Conservation (phyloP, 805 yeast genomes). For the Saccharomycopsis malanga region DNA sequence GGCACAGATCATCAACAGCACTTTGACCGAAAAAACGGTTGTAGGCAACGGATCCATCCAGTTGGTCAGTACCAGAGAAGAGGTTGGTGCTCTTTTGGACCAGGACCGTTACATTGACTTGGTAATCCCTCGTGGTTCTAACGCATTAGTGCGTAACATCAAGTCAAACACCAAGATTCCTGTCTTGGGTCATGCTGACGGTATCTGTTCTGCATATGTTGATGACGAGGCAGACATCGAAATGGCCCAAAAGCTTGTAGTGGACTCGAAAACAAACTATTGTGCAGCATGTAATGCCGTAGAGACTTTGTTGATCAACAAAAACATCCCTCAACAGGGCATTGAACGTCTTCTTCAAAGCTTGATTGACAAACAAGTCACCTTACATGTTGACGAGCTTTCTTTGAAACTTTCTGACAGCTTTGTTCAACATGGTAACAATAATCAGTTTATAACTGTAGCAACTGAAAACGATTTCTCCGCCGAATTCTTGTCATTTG, state of each 20-base stretch:
- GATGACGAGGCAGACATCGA: slow-evolving; percentile 69
- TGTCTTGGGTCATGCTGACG: slow-evolving; percentile 98
- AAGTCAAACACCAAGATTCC: slow-evolving; percentile 90
- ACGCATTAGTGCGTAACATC: slow-evolving; percentile 79
- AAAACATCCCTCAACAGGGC: slow-evolving; percentile 30
- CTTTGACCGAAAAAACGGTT: slow-evolving; percentile 49
- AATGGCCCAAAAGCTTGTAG: slow-evolving; percentile 67
- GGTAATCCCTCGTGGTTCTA: slow-evolving; percentile 98
- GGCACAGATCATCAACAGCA: slow-evolving; percentile 59
- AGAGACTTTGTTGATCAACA: slow-evolving; percentile 72
- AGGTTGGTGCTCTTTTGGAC: slow-evolving; percentile 72
- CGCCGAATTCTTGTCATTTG: slow-evolving; percentile 77
- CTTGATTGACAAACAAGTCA: slow-evolving; percentile 60
- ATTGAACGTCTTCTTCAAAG: slow-evolving; percentile 34
- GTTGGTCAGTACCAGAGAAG: slow-evolving; percentile 81
- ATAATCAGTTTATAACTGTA: slow-evolving; percentile 32
- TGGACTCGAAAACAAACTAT: slow-evolving; percentile 90
- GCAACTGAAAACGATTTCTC: slow-evolving; percentile 66
- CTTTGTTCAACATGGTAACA: slow-evolving; percentile 21
- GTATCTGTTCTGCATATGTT: slow-evolving; percentile 83
- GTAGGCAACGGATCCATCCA: slow-evolving; percentile 83
- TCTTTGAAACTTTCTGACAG: slow-evolving; percentile 23
- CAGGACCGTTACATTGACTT: slow-evolving; percentile 90
- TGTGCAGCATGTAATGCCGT: slow-evolving; percentile 99
- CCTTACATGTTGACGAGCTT: slow-evolving; percentile 53